Evolutionary conservation across 495 filamentous ascomycete genomes (phyloP), one percentile per base, ranked within the genome.

Genomic region (Aspergillus wentii): DNA sequence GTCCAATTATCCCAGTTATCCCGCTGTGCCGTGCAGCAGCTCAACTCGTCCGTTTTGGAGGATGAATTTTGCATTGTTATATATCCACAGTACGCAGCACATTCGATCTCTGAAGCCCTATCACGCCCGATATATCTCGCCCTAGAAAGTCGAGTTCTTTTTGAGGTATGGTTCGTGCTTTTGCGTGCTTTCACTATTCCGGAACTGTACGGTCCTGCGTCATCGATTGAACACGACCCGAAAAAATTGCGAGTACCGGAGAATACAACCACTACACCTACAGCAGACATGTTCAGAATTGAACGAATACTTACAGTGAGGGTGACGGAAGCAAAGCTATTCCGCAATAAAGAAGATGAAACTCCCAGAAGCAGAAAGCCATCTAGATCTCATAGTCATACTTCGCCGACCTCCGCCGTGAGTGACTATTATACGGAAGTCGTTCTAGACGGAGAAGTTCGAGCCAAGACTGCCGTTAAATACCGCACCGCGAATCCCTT

Each of bases 81-180:
- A 17, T 96, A 79, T 65, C 88, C 74, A 3, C 85, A 83, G 71
- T 91, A 78, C 77, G 86, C 78, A 41, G 83, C 59, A 46, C 73
- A 79, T 29, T 9, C 26, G 11, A 29, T n/a, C 6, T 76, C 81
- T 3, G 74, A 77, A 6, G 44, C 57, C 8, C 62, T 64, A 15
- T 49, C 58, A 14, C 65, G 65, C n/a, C 66, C 63, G 6, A 51
- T 86, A 22, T 97, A 95, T 60, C 75, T 99, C 17, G 80, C 85
- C 11, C 61, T 97, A 11, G 94, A 97, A 46, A 88, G 79, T 14
- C 75, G 94, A 14, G 83, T 95, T 1, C 66, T 92, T 5, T 95
- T 92, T 53, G 92, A 99, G 52, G 94, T 95, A 9, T 97, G 92
- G 94, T 90, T 95, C 54, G 92, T 95, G 6, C 72, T 99, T 17